phyloP scores from a whole-genome alignment of 1,284 basidiomycete species.

The Wolfiporia cocos region DNA sequence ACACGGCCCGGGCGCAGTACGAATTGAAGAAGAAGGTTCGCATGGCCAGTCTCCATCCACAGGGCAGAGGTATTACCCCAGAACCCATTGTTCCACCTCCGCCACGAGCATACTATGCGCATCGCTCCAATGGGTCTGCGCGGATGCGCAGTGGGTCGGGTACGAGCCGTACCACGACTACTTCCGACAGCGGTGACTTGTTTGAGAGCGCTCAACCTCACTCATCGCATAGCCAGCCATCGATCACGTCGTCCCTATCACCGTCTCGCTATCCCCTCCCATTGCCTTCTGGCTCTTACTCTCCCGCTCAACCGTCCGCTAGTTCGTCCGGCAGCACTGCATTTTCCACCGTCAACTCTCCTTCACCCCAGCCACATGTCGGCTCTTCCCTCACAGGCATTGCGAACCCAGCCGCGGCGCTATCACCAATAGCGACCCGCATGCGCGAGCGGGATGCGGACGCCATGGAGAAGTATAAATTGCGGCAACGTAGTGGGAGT shows the following conservation, averaged over 20 bases:
- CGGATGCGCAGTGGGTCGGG: slow-evolving; percentile 77
- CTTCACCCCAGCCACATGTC: slow-evolving; percentile 33
- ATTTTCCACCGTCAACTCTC: slow-evolving; percentile 38
- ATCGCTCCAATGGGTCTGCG: slow-evolving; percentile 21
- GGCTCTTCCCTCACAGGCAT: slow-evolving; percentile 23
- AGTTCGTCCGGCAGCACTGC: slow-evolving; percentile 38
- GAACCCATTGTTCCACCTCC: slow-evolving; percentile 34
- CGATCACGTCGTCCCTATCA: slow-evolving; percentile 23
- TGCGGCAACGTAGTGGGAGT: slow-evolving; percentile 74
- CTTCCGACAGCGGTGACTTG: slow-evolving; percentile 67
- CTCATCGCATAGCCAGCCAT: slow-evolving; percentile 34
- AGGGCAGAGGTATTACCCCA: too few relatives aligned
- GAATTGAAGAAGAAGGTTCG: slow-evolving; percentile 74
- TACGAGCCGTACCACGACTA: slow-evolving; percentile 65
- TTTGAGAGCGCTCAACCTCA: slow-evolving; percentile 33
- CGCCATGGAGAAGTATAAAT: slow-evolving; percentile 78
- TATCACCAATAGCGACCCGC: slow-evolving; percentile 70
- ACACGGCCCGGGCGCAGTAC: slow-evolving; percentile 67
- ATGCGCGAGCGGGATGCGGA: slow-evolving; percentile 77
- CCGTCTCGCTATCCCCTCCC: slow-evolving; percentile 25
- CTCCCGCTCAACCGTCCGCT: slow-evolving; percentile 47
- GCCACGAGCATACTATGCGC: slow-evolving; percentile 17
- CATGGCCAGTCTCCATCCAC: too few relatives aligned
- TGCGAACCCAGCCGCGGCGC: slow-evolving; percentile 36
- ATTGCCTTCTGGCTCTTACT: slow-evolving; percentile 34